Conservation (phyloP, 768 basidiomycete species). For the Mycena capillaripes region DNA sequence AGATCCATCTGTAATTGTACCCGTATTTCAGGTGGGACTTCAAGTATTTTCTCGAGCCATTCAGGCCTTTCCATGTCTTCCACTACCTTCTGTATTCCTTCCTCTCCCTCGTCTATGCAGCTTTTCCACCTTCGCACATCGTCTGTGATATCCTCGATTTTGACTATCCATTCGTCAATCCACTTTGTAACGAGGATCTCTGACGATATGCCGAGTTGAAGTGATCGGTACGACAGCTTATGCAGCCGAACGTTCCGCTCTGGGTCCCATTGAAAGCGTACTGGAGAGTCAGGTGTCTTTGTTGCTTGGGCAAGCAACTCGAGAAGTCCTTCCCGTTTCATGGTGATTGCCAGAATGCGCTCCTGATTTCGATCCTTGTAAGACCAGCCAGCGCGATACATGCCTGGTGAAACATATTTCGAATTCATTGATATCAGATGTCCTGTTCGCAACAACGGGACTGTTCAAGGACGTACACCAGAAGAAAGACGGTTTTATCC, state of each 20-base stretch:
- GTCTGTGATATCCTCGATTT: neutral
- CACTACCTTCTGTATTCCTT: neutral
- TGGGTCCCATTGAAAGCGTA: neutral
- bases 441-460: neutral
- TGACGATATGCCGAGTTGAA: conserved; percentile 1
- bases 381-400: neutral
- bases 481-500: neutral
- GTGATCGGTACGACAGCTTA: neutral
- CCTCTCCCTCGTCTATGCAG: neutral
- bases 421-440: neutral
- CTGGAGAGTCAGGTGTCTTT: neutral
- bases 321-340: neutral
- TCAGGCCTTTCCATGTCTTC: neutral
- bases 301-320: neutral
- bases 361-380: neutral
- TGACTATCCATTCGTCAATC: neutral
- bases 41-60: neutral
- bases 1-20: neutral
- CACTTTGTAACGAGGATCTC: neutral
- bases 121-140: neutral
- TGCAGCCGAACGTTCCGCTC: neutral
- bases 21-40: neutral
- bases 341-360: neutral
- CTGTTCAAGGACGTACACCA: neutral
- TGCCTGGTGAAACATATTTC: neutral